Base-by-base conservation (phyloP, 768 basidiomycete genomes). In the Gelatoporia subvermispora region DNA sequence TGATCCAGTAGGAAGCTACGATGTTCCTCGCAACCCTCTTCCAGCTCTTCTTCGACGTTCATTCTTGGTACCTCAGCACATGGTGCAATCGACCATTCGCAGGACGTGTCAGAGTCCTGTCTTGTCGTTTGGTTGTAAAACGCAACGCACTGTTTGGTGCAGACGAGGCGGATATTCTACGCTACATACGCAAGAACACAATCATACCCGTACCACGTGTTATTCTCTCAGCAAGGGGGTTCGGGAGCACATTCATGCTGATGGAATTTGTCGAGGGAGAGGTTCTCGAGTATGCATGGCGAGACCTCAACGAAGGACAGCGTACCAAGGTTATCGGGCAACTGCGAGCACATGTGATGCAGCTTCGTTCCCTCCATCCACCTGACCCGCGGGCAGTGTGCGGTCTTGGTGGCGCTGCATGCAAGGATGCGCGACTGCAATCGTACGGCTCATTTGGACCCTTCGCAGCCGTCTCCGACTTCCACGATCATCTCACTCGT, bases 131-230 rank as follows among this genome's bases (percentile, higher is more conserved):
- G 28, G 28, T 31, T 13, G 13, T n/a, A n/a, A n/a, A 31, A 13
- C 13, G 28, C 13, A 31, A 13, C 28, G 13, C 28, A 31, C 5
- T 31, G 7, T 13, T 5, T 31, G 28, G 28, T 31, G 28, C 28
- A 13, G 28, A 31, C 23, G 52, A 53, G 35, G 48, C 48, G 7
- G 44, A 45, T 10, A 53, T 39, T 35, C 52, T 51, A 22, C 40
- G 37, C 9, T 56, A 51, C 46, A 38, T 60, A 40, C 48, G 43
- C 13, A 16, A 48, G 22, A 13, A 58, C 38, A 60, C 59, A 21
- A 46, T 52, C n/a, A 49, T 60, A 10, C 59, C 59, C 5, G 50
- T 60, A 1, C 57, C 59, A 9, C 48, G 38, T 8, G 41, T 58
- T 20, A 39, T 43, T 8, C 46, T 48, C 36, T 35, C 49, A 22